Evolutionary conservation across 192 early-diverging fungal species (phyloP).

Genomic region (Jimgerdemannia flammicorona): DNA sequence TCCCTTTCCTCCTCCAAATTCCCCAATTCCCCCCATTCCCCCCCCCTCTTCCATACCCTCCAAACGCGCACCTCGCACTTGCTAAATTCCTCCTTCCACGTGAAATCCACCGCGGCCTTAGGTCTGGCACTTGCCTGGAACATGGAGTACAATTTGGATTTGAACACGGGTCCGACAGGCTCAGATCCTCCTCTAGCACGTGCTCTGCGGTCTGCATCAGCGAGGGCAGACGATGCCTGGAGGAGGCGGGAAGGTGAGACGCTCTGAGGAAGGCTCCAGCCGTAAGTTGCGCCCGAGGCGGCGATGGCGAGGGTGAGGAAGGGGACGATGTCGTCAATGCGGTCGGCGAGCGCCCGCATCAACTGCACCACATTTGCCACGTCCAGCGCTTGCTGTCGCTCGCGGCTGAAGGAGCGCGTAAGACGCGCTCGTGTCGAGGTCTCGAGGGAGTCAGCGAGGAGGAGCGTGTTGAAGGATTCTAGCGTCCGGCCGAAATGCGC

Average conservation of each 20-base stretch:
- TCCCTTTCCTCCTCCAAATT: conserved; percentile 4
- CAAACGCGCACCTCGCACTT: conserved; percentile 39
- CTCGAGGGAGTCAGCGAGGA: conserved; percentile 8
- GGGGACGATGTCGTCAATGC: conserved; percentile 49
- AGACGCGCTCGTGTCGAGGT: conserved; percentile 13
- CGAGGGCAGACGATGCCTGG: conserved; percentile 45
- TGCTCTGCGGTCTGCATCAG: background rate
- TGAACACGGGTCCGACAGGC: conserved; percentile 22
- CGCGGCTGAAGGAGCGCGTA: conserved; percentile 1
- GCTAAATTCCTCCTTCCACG: conserved; percentile 80
- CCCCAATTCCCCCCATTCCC: conserved; percentile 3
- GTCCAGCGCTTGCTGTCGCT: conserved; percentile 24
- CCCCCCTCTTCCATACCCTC: conserved; percentile 6
- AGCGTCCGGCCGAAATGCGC: conserved; percentile 37
- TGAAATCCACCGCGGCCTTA: conserved; percentile 55
- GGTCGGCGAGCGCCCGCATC: conserved; percentile 29
- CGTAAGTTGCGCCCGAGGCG: conserved; percentile 44
- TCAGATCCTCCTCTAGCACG: conserved; percentile 17
- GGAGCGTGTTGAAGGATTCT: conserved; percentile 2
- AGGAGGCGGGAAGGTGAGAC: conserved; percentile 56
- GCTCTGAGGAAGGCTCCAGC: conserved; percentile 28
- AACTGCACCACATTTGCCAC: conserved; percentile 32
- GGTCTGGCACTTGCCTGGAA: conserved; percentile 63
- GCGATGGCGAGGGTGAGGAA: conserved; percentile 49
- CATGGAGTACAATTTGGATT: conserved; percentile 59